Conservation (phyloP, 2,329 filamentous ascomycete species). For the Phaeosphaeriaceae sp. region DNA sequence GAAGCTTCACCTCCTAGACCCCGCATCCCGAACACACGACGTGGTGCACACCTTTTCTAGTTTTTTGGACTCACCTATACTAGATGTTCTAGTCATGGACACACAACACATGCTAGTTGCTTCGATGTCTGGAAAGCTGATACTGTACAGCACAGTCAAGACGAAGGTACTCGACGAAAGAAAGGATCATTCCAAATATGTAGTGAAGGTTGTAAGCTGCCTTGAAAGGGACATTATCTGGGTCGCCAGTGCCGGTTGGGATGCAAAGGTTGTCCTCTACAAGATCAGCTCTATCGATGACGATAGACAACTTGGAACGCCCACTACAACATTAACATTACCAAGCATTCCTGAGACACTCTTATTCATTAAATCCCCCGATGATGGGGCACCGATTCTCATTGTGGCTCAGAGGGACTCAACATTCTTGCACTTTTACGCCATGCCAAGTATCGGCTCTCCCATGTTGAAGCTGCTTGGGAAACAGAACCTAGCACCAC, state of each 20-base stretch:
- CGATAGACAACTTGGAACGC: slow-evolving; percentile 44
- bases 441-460: slow-evolving; percentile 29
- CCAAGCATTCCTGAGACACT: slow-evolving; percentile 65
- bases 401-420: slow-evolving; percentile 64
- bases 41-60: slow-evolving; percentile 46
- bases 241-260: slow-evolving; percentile 67
- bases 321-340: slow-evolving; percentile 51
- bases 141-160: slow-evolving; percentile 53
- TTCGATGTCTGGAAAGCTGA: slow-evolving; percentile 65
- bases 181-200: slow-evolving; percentile 65
- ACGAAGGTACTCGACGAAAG: slow-evolving; percentile 55
- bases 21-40: slow-evolving; percentile 36
- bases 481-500: slow-evolving; percentile 66
- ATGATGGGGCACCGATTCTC: slow-evolving; percentile 55
- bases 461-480: slow-evolving; percentile 52
- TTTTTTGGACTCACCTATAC: slow-evolving; percentile 60
- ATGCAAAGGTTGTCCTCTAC: slow-evolving; percentile 63
- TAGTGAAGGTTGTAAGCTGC: slow-evolving; percentile 58
- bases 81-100: slow-evolving; percentile 57
- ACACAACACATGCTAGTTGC: slow-evolving; percentile 58
- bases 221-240: slow-evolving; percentile 39
- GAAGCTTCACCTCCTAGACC: slow-evolving; percentile 56
- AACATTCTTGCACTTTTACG: slow-evolving; percentile 64
- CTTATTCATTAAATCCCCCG: slow-evolving; percentile 59
- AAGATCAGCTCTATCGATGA: slow-evolving; percentile 34